Evolutionary conservation across 768 basidiomycete species (phyloP).

Genomic region (Amyloporia xantha): DNA sequence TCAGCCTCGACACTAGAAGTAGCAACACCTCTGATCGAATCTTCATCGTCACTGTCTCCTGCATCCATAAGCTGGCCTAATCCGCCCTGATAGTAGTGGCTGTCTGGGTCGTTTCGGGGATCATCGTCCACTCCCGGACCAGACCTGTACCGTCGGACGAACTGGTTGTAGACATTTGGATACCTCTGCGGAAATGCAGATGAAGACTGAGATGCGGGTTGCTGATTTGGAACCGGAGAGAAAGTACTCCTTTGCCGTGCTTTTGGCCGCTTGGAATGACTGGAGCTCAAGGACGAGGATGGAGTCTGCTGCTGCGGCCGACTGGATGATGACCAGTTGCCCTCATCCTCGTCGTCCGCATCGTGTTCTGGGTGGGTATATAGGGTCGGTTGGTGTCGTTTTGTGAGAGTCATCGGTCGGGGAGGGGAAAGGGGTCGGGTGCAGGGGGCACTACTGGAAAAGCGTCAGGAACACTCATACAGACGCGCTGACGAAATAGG

Average conservation of each 20-base stretch:
- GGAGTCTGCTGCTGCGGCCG: constrained; percentile 20
- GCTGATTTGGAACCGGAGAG: constrained; percentile 23
- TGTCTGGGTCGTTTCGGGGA: constrained; percentile 74
- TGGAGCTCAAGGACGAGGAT: constrained; percentile 13
- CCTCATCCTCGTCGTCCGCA: constrained; percentile 43
- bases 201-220: constrained; percentile 23
- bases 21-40: constrained; percentile 37
- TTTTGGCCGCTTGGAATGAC: constrained; percentile 22
- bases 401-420: constrained; percentile 27
- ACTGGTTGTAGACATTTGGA: constrained; percentile 72
- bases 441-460: constrained; percentile 2
- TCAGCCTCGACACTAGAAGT: constrained; percentile 42
- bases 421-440: not conserved
- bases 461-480: constrained; percentile 1
- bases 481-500: not conserved
- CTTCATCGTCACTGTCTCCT: constrained; percentile 75
- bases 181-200: constrained; percentile 29
- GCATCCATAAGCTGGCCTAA: constrained; percentile 61
- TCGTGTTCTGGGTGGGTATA: constrained; percentile 59
- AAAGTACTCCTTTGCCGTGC: constrained; percentile 25
- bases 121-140: constrained; percentile 58
- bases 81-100: constrained; percentile 72
- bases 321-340: constrained; percentile 29
- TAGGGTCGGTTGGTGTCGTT: constrained; percentile 60
- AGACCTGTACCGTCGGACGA: constrained; percentile 69